These are phyloP conservation scores for Claviceps cyperi DNA, from an alignment of 2,329 filamentous ascomycete genomes.

Conservation along the genomic window DNA sequence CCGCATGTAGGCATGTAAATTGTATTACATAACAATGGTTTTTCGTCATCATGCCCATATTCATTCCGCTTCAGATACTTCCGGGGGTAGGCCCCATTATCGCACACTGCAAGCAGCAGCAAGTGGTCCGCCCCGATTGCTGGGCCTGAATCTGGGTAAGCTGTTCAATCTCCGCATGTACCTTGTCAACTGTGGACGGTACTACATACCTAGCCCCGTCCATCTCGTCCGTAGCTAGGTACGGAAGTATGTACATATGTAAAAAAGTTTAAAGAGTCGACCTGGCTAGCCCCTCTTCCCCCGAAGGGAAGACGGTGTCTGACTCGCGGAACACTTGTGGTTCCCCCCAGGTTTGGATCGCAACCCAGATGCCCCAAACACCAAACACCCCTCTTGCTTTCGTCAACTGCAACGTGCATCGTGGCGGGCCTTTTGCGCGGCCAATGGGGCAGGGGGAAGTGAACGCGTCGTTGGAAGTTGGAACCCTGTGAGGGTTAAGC, in stretches of 20 bases:
- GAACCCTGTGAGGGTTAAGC: neutral
- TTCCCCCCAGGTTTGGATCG: neutral
- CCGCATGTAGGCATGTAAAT: no score
- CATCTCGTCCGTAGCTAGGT: neutral
- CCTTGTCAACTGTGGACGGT: no score
- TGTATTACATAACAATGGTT: no score
- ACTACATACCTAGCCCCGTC: neutral
- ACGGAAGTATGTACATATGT: no score
- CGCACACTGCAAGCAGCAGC: neutral
- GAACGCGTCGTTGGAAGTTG: neutral
- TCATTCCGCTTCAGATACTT: constrained; percentile 20
- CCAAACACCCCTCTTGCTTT: neutral
- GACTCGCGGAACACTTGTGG: constrained; percentile 1
- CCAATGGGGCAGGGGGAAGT: neutral
- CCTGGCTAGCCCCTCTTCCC: neutral
- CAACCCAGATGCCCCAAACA: neutral
- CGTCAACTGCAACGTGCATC: neutral
- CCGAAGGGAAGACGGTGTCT: neutral
- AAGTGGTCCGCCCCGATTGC: neutral
- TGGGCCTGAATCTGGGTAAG: neutral
- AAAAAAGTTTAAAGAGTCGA: neutral
- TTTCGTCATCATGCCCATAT: neutral
- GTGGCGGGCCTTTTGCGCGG: neutral
- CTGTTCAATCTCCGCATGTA: no score
- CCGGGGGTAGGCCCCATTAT: constrained; percentile 11